Percentiles rank a stretch among this genome's conserved stretches.
Conservation (phyloP, 169 alveolate genomes). For the Plasmodium cynomolgi region DNA sequence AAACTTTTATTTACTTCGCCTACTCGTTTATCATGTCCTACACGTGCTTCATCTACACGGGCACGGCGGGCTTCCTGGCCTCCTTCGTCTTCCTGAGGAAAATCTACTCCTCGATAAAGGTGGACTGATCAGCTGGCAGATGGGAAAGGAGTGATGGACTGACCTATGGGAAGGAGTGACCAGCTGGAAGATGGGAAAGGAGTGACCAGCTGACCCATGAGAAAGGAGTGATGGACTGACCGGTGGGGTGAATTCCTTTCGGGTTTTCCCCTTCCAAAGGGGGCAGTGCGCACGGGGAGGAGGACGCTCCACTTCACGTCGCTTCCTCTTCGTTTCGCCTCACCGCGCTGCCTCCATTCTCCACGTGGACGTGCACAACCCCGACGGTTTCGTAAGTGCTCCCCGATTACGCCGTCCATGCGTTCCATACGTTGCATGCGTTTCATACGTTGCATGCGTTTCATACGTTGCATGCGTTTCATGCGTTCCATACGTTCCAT, state of each 20-base stretch:
- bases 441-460: too few species aligned
- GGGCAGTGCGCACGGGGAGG: neutral
- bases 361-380: too few species aligned
- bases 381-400: neutral
- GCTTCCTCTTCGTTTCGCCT: too few species aligned
- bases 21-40: conserved; percentile 82
- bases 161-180: too few species aligned
- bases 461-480: too few species aligned
- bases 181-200: too few species aligned
- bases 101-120: conserved; percentile 85
- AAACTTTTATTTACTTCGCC: conserved; percentile 87
- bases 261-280: neutral
- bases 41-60: conserved; percentile 86
- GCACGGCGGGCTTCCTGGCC: conserved; percentile 85
- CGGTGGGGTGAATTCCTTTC: neutral
- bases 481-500: too few species aligned
- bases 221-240: neutral
- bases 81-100: conserved; percentile 84
- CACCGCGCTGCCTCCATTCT: too few species aligned
- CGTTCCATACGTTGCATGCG: too few species aligned
- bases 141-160: too few species aligned
- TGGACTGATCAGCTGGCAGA: conserved; percentile 56
- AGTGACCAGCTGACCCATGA: too few species aligned
- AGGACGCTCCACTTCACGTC: too few species aligned
- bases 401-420: neutral